Evolutionary conservation across 306 rosid genomes (phyloP), one percentile per base, ranked within the genome.

Genomic region (Calophaca sinica): DNA sequence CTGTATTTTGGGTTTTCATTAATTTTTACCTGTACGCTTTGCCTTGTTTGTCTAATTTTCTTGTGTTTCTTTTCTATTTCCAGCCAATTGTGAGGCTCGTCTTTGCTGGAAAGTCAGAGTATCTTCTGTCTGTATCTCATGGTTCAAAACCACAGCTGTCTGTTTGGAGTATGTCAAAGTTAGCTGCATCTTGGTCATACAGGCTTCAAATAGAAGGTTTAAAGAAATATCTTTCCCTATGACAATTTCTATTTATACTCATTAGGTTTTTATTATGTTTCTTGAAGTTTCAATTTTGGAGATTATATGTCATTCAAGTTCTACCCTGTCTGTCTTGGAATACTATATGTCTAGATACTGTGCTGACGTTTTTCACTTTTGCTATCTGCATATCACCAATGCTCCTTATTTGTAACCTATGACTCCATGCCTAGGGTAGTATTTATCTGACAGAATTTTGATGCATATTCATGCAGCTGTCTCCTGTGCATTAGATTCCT

Each of bases 171-270:
- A 58, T 88, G 93, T 84, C 94, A 14, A 84, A 80, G 79, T 80
- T 92, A 57, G 82, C 88, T 48, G 77, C 81, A 69, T 85, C 83
- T 50, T 96, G 98, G 97, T 87, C 98, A n/a, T 90, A 90, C 85
- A 84, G 84, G 79, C 92, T 96, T 83, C 91, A 89, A 32, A 65
- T 90, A 68, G 97, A 96, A 96, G 99, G 99, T 96, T 68, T 58
- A 29, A 29, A 14, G 29, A 58, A 39, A 48, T 80, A 33, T 59
- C 33, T 71, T 60, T 66, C 31, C 59, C 72, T 46, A 15, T 4
- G 20, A 57, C 49, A 45, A 32, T 53, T 12, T 71, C 26, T 72
- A 39, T 45, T 7, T 28, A 20, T 67, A 33, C 38, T 73, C 32
- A 11, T 5, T 7, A 14, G 55, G 45, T 3, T 64, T 45, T 55